These are phyloP conservation scores for Nicotiana rustica DNA, from an alignment of 305 asterid species.

Conservation along the genomic window DNA sequence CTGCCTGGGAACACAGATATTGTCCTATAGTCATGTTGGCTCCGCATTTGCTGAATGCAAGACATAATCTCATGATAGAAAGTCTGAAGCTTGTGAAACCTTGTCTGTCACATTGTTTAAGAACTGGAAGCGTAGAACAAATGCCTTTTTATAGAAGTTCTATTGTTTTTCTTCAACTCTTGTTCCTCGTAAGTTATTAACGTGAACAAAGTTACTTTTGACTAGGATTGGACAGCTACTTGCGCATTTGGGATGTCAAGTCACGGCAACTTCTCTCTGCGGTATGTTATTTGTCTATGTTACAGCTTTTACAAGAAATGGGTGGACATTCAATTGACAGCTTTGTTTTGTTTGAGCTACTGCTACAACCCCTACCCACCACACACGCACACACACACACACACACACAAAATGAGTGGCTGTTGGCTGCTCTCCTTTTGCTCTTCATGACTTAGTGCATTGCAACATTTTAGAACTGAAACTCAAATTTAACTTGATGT, in stretches of 20 bases:
- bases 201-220: conserved; percentile 26
- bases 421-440: neutral
- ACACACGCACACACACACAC: too few relatives aligned
- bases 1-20: conserved; percentile 8
- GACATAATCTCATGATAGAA: neutral
- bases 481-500: neutral
- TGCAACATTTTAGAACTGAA: neutral
- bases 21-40: neutral
- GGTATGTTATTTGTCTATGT: conserved; percentile 52
- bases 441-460: neutral
- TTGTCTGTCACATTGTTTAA: neutral
- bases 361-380: too few relatives aligned
- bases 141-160: neutral
- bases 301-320: neutral
- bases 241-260: conserved; percentile 83
- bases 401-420: neutral
- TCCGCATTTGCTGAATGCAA: neutral
- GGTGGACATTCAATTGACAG: neutral
- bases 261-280: conserved; percentile 84
- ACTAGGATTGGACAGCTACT: conserved; percentile 86
- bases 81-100: conserved; percentile 11
- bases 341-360: neutral
- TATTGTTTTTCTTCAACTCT: neutral
- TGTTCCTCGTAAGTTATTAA: neutral
- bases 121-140: neutral